Conservation (phyloP, 2,329 filamentous ascomycete species). For the Trichothecium roseum region DNA sequence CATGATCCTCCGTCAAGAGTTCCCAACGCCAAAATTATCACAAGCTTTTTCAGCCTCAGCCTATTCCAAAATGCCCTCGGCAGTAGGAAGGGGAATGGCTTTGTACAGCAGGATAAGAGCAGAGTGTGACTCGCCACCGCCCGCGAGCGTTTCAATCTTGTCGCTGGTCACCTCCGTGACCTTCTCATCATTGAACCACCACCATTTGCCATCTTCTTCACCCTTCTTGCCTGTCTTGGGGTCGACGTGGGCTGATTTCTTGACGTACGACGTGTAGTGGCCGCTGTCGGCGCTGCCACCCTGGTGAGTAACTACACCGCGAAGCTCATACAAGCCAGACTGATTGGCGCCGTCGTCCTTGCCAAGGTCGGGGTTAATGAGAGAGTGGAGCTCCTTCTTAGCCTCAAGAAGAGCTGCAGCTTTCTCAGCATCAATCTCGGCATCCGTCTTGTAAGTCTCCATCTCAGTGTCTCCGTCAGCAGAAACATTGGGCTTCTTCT, state of each 20-base stretch:
- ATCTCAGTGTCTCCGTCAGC: slow-evolving; percentile 61
- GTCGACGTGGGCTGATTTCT: slow-evolving; percentile 70
- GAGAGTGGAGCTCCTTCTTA: slow-evolving; percentile 76
- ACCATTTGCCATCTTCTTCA: slow-evolving; percentile 91
- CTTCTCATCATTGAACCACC: slow-evolving; percentile 99
- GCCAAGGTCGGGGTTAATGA: slow-evolving; percentile 65
- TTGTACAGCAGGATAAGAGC: slow-evolving; percentile 72
- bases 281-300: slow-evolving; percentile 94
- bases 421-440: slow-evolving; percentile 80
- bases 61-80: slow-evolving; percentile 37
- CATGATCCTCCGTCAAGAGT: too few species aligned
- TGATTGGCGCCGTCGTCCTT: slow-evolving; percentile 80
- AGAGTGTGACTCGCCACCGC: slow-evolving; percentile 80
- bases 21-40: too few species aligned
- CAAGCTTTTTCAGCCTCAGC: too few species aligned
- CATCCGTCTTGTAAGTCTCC: slow-evolving; percentile 85
- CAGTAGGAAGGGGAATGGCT: slow-evolving; percentile 57
- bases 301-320: slow-evolving; percentile 91
- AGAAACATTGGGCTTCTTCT: slow-evolving; percentile 32
- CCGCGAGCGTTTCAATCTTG: slow-evolving; percentile 81
- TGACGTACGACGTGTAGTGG: slow-evolving; percentile 96
- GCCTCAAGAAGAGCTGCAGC: slow-evolving; percentile 62
- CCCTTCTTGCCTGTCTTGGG: slow-evolving; percentile 65
- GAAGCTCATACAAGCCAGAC: slow-evolving; percentile 88
- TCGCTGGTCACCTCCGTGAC: slow-evolving; percentile 85